Conservation (phyloP, 202 grass and related monocot genomes). For the Carex sylvatica region DNA sequence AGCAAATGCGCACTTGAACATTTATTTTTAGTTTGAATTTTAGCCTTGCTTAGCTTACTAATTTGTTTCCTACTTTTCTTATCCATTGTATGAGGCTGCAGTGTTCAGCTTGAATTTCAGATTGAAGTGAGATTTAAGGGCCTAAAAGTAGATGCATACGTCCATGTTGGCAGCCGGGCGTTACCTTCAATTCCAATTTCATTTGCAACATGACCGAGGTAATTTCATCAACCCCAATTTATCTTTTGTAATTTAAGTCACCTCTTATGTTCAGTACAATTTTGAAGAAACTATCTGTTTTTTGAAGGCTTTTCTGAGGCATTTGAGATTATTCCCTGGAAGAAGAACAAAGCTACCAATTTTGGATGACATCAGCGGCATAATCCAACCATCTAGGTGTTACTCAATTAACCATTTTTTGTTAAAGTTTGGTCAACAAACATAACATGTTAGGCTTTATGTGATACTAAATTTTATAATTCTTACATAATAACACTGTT, state of each 20-base stretch:
- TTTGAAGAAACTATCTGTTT: slow-evolving; percentile 21
- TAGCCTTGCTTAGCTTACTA: not conserved
- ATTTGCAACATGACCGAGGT: slow-evolving; percentile 97
- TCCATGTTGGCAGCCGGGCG: slow-evolving; percentile 93
- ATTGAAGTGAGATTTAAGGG: slow-evolving; percentile 92
- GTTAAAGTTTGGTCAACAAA: not conserved
- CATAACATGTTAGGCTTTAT: not conserved
- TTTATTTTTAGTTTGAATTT: not conserved
- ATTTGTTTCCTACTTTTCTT: not conserved
- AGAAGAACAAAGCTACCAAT: slow-evolving; percentile 71
- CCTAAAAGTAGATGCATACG: slow-evolving; percentile 80
- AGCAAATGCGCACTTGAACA: too few relatives aligned
- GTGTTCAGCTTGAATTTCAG: slow-evolving; percentile 88
- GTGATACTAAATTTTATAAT: not conserved
- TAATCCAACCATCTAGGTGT: slow-evolving; percentile 90
- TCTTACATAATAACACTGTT: slow-evolving; percentile 88
- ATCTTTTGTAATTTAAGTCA: not conserved
- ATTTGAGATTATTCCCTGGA: slow-evolving; percentile 74
- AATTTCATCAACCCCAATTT: slow-evolving; percentile 14
- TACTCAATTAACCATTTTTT: slow-evolving; percentile 7
- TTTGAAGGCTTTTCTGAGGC: slow-evolving; percentile 70
- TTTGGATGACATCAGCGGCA: slow-evolving; percentile 73
- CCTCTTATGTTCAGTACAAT: not conserved
- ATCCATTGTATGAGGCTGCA: slow-evolving; percentile 41
- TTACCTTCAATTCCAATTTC: slow-evolving; percentile 97